Base-by-base conservation (phyloP, 352 stramenopile species). In the Peronospora belbahrii region DNA sequence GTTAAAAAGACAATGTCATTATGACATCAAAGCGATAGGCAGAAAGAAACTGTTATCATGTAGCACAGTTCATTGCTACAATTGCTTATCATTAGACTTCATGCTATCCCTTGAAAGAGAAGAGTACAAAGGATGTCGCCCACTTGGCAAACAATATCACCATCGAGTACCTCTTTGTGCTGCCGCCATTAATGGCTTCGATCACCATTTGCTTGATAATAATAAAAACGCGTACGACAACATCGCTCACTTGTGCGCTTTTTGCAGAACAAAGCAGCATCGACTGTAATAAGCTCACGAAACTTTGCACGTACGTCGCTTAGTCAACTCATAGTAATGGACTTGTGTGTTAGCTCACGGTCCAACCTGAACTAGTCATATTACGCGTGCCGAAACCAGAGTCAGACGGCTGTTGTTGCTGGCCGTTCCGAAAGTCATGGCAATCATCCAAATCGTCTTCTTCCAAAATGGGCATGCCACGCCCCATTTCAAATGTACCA, bases 381-480 rank as follows among this genome's bases (percentile, higher is more conserved):
- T 67, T 74, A 32, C 67, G 63, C 9, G 56, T 65, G 31, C 72
- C 63, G 17, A 58, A 34, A 15, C 41, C 46, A 22, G 36, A 51
- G 35, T 34, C 56, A 6, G 42, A 52, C 35, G 37, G 41, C 11
- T 58, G 46, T 13, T 62, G 48, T 13, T 62, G 48, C 10, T 42
- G 50, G 15, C 42, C 44, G 35, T 55, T 41, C 2, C 31, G 44
- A n/a, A 59, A 56, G 42, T 54, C 46, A 17, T 58, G 46, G 19
- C 53, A 54, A 3, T 61, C 49, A 20, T 74, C 67, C 5, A 67
- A 32, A 35, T 60, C 53, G 40, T 80, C 72, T 27, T 87, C 76
- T 45, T 88, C 76, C 37, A 85, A 58, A 42, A 88, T 85, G 2
- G 73, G 68, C 56, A 84, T 74, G 15, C 61, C 58, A 8, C 50